A percentile compares a stretch with the other conserved stretches of the same genome.
Evolutionary conservation across 352 stramenopile genomes (phyloP).

Genomic region (Aphanomyces invadans): DNA sequence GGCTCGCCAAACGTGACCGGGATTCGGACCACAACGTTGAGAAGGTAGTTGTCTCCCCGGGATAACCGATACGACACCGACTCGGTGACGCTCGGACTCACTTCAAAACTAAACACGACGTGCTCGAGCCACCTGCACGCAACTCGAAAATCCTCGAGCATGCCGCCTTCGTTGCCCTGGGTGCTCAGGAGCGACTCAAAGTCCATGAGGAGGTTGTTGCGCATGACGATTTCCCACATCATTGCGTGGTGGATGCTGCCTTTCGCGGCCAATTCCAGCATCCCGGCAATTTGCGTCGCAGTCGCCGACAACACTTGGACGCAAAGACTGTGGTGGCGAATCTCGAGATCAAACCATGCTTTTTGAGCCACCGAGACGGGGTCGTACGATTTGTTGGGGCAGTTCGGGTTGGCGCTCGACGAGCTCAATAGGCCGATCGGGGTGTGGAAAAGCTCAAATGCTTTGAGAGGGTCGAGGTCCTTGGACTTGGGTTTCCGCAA

Average conservation of each 20-base stretch:
- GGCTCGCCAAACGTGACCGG: constrained; percentile 5
- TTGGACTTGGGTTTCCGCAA: constrained; percentile 4
- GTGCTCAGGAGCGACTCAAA: constrained; percentile 82
- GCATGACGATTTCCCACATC: constrained; percentile 46
- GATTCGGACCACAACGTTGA: not conserved
- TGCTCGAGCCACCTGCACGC: constrained; percentile 17
- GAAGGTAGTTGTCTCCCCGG: not conserved
- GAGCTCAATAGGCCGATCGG: not conserved
- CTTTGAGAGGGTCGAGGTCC: not conserved
- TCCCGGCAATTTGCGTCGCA: constrained; percentile 53
- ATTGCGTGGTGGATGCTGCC: constrained; percentile 50
- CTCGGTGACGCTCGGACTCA: not conserved
- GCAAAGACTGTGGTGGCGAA: constrained; percentile 59
- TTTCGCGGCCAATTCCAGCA: constrained; percentile 49
- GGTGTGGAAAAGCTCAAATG: constrained; percentile 6
- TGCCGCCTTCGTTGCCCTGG: constrained; percentile 80
- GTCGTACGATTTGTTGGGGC: constrained; percentile 28
- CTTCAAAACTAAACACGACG: constrained; percentile 6
- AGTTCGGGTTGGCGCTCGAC: constrained; percentile 9
- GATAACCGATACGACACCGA: not conserved
- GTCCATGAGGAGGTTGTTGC: constrained; percentile 63
- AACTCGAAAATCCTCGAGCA: constrained; percentile 57
- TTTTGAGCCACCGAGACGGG: constrained; percentile 48
- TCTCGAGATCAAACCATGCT: constrained; percentile 54
- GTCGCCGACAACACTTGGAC: constrained; percentile 69